These are phyloP conservation scores for Coffea canephora DNA, from an alignment of 257 asterid genomes.

Conservation along the genomic window DNA sequence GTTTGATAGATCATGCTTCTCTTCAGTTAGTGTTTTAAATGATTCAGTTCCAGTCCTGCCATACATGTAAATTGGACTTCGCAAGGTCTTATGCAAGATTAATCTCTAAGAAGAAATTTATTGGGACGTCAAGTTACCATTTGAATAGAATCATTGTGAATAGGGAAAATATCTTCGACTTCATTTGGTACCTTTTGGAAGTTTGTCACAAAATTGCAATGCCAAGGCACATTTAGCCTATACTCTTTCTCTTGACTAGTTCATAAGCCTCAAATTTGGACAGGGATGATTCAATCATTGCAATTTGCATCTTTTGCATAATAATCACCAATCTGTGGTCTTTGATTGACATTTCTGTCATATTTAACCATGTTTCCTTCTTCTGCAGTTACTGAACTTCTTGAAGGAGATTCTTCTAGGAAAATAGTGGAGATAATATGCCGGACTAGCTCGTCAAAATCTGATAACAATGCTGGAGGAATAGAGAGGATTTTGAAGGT, in stretches of 20 bases:
- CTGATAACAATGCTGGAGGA: conserved; percentile 40
- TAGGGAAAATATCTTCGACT: neutral
- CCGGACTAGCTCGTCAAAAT: conserved; percentile 48
- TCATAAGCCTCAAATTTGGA: neutral
- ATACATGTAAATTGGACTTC: neutral
- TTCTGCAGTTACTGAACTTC: conserved; percentile 67
- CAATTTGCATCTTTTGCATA: neutral
- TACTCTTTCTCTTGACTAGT: neutral
- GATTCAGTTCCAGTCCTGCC: neutral
- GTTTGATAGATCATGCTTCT: neutral
- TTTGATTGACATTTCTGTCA: neutral
- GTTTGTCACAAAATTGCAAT: too few species aligned
- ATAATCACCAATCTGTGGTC: neutral
- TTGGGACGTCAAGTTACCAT: neutral
- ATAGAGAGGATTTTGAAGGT: conserved; percentile 78
- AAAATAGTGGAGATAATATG: conserved; percentile 87
- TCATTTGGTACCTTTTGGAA: neutral
- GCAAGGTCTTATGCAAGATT: neutral
- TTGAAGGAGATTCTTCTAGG: conserved; percentile 85
- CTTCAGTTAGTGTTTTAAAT: neutral
- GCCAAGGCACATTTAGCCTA: neutral
- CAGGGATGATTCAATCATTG: neutral
- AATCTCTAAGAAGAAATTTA: neutral
- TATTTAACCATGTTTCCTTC: neutral
- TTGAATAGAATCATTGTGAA: neutral